A percentile compares a stretch with the other conserved stretches of the same genome.
phyloP scores from a whole-genome alignment of 345 rosid genomes.

The Lepidium sativum region DNA sequence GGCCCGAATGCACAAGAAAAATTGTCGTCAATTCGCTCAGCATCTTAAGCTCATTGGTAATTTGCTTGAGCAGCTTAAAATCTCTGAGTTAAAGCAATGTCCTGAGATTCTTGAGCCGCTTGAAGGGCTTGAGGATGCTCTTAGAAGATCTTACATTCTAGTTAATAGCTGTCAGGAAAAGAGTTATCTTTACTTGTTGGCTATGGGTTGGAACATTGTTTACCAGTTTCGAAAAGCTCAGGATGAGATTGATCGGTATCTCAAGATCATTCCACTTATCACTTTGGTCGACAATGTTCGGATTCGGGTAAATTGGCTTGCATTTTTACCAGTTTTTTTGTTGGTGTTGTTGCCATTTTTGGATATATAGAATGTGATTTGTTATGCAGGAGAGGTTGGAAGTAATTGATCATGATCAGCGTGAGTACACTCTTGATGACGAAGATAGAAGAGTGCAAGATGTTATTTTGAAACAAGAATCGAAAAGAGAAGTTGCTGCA shows the following conservation, averaged over 20 bases:
- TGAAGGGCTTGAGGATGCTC: constrained; percentile 86
- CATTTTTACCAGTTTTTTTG: neutral
- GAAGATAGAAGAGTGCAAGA: constrained; percentile 80
- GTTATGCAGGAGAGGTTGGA: constrained; percentile 64
- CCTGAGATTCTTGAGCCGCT: constrained; percentile 80
- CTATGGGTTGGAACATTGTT: constrained; percentile 98
- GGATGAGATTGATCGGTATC: constrained; percentile 77
- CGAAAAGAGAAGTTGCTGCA: constrained; percentile 41
- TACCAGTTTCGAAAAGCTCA: constrained; percentile 92
- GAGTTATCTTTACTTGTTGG: constrained; percentile 85
- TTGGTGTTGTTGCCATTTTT: neutral
- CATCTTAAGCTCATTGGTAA: constrained; percentile 87
- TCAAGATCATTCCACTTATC: constrained; percentile 83
- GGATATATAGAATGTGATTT: neutral
- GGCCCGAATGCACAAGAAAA: constrained; percentile 90
- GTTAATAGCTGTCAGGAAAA: constrained; percentile 84
- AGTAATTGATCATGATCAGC: constrained; percentile 71
- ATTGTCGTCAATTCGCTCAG: constrained; percentile 84
- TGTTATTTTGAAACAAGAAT: constrained; percentile 64
- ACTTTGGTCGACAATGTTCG: constrained; percentile 89
- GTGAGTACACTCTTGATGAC: constrained; percentile 82
- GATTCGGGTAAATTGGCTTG: constrained; percentile 44
- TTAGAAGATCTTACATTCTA: constrained; percentile 67
- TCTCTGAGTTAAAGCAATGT: constrained; percentile 74
- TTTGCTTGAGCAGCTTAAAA: constrained; percentile 72